Conservation (phyloP, 2,329 filamentous ascomycete species). For the Fusarium sp. region DNA sequence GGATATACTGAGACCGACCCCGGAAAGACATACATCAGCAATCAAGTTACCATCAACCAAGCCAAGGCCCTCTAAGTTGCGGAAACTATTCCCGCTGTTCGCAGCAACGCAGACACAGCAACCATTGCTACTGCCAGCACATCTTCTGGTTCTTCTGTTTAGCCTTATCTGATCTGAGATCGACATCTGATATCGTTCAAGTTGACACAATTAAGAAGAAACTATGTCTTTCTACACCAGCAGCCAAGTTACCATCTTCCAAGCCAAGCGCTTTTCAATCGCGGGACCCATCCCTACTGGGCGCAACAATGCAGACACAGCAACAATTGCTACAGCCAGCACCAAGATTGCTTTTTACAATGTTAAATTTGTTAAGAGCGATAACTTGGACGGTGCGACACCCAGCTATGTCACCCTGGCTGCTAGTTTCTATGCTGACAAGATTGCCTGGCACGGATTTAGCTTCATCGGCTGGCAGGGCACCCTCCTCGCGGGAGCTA, state of each 20-base stretch:
- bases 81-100: conserved; percentile 45
- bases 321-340: conserved; percentile 46
- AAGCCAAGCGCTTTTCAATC: conserved; percentile 32
- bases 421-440: conserved; percentile 51
- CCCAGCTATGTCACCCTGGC: conserved; percentile 42
- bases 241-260: conserved; percentile 68
- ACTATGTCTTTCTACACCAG: too few relatives aligned
- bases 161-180: too few relatives aligned
- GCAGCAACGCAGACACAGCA: conserved; percentile 43
- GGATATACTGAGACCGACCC: conserved; percentile 60
- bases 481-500: conserved; percentile 35
- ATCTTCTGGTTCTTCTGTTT: too few relatives aligned
- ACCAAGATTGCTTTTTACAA: conserved; percentile 58
- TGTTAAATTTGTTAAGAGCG: conserved; percentile 59
- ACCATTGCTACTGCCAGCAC: conserved; percentile 47
- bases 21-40: conserved; percentile 61
- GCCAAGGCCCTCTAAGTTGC: conserved; percentile 36
- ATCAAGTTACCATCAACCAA: conserved; percentile 65
- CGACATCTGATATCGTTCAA: too few relatives aligned
- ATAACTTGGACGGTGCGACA: conserved; percentile 32
- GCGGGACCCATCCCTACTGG: conserved; percentile 46
- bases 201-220: too few relatives aligned
- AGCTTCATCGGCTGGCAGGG: conserved; percentile 44
- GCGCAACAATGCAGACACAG: conserved; percentile 43
- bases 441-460: conserved; percentile 58